Base-by-base conservation (phyloP, 2,329 filamentous ascomycete species). In the Trichoderma asperellum region DNA sequence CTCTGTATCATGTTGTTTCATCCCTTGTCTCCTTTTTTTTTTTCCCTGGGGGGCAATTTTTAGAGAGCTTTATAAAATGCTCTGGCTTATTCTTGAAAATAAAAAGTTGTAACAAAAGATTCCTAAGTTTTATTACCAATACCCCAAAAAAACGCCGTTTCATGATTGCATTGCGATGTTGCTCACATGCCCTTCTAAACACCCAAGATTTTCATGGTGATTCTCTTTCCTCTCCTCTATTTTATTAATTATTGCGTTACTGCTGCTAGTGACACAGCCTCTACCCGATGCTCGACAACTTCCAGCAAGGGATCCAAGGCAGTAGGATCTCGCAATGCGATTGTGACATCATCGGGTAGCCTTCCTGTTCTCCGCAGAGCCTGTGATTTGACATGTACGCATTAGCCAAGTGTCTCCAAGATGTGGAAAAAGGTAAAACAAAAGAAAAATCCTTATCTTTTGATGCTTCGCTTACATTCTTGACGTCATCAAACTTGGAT, bases 241-340 rank as follows among this genome's bases (percentile, higher is more conserved):
- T 32, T 32, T 32, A 5, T 32, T 8, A 32, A 32, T 32, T 32
- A 32, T 32, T 32, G 32, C 35, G 69, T 32, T 11, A 47, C 12
- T 5, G 52, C 27, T 32, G 43, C 57, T 58, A 77, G 69, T 55
- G 72, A 75, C 10, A 80, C 70, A 29, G 75, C 74, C 57, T 97
- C 93, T 70, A 90, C 81, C 34, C 78, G 86, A 68, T 89, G 88
- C 68, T 92, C 89, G n/a, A 94, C 87, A 5, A 92, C 81, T 2
- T 89, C 90, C 58, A 97, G 79, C 53, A 93, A 76, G 34, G 89
- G 87, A 16, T 88, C 88, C 53, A 97, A 82, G 67, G 89, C 84
- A 75, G 96, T 96, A 2, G 93, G 87, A 79, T 97, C 93, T 74
- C 94, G 86, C 81, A 97, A 84, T 29, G 91, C 87, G 52, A 92